Evolutionary conservation across 2,329 filamentous ascomycete species (phyloP).

Genomic region (Ascochyta rabiei): DNA sequence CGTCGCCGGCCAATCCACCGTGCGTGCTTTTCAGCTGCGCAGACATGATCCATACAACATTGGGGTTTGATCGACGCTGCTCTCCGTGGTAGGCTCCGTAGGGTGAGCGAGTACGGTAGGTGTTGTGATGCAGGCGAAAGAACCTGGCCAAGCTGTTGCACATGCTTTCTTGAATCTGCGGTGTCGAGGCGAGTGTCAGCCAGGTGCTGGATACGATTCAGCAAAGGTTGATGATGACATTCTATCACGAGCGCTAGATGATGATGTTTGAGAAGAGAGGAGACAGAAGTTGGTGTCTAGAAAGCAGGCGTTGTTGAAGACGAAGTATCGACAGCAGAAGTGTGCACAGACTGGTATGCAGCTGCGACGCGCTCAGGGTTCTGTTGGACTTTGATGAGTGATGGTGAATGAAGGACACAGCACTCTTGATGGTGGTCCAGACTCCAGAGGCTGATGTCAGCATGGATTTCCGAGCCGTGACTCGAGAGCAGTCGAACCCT

Average conservation of each 20-base stretch:
- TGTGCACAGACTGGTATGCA: too few species aligned
- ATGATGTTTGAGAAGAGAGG: not conserved
- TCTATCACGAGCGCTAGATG: not conserved
- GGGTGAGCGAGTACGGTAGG: not conserved
- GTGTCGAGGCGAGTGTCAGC: not conserved
- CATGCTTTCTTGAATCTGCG: not conserved
- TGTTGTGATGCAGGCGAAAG: not conserved
- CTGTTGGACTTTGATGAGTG: not conserved
- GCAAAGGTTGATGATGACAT: not conserved
- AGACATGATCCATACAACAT: not conserved
- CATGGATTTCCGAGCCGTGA: not conserved
- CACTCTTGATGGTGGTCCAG: not conserved
- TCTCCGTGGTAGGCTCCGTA: not conserved
- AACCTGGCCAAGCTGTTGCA: not conserved
- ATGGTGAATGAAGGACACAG: not conserved
- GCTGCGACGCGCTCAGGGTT: not conserved
- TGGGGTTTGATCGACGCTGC: not conserved
- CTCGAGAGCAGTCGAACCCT: conserved; percentile 3
- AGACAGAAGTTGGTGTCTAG: too few species aligned
- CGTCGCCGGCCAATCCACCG: not conserved
- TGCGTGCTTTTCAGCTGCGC: not conserved
- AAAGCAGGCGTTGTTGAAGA: not conserved
- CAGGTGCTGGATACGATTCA: not conserved
- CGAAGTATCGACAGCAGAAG: too few species aligned
- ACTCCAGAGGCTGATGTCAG: not conserved